Conservation (phyloP, 805 yeast species). For the Cyberlindnera americana region DNA sequence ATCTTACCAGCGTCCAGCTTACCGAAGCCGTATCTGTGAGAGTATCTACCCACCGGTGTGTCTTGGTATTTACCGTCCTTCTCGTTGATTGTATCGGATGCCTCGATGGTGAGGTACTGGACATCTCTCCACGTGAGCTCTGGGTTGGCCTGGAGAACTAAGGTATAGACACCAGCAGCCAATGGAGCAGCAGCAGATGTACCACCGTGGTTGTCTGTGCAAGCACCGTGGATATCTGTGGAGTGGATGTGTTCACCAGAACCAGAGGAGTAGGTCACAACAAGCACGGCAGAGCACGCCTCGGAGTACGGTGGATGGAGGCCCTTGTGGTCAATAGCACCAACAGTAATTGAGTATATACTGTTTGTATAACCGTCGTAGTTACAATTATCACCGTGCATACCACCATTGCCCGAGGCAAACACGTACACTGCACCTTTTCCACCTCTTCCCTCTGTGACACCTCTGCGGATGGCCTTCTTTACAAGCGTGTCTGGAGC, state of each 20-base stretch:
- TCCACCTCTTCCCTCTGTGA: constrained; percentile 72
- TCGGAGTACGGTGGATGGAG: constrained; percentile 88
- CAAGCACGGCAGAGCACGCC: constrained; percentile 91
- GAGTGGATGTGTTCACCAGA: constrained; percentile 87
- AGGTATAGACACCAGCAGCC: constrained; percentile 92
- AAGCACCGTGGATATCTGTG: constrained; percentile 67
- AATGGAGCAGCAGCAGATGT: constrained; percentile 99
- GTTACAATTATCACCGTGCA: constrained; percentile 83
- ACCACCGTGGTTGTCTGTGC: constrained; percentile 84
- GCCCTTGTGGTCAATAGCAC: constrained; percentile 87
- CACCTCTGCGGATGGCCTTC: constrained; percentile 81
- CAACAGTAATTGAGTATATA: constrained; percentile 90
- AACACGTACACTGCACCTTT: constrained; percentile 90
- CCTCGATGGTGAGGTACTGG: constrained; percentile 74
- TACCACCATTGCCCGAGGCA: constrained; percentile 94
- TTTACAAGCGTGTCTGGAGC: constrained; percentile 78
- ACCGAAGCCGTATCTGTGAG: constrained; percentile 91
- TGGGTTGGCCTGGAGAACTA: constrained; percentile 81
- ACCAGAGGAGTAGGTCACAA: constrained; percentile 90
- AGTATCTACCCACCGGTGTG: constrained; percentile 63
- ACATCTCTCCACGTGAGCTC: constrained; percentile 93
- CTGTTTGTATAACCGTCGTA: constrained; percentile 97
- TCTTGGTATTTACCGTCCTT: constrained; percentile 70
- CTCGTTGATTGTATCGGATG: constrained; percentile 66
- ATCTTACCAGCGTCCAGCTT: constrained; percentile 77